Percentiles rank a stretch among this genome's conserved stretches.
phyloP scores from a whole-genome alignment of 352 stramenopile species.

The Globisporangium solare region DNA sequence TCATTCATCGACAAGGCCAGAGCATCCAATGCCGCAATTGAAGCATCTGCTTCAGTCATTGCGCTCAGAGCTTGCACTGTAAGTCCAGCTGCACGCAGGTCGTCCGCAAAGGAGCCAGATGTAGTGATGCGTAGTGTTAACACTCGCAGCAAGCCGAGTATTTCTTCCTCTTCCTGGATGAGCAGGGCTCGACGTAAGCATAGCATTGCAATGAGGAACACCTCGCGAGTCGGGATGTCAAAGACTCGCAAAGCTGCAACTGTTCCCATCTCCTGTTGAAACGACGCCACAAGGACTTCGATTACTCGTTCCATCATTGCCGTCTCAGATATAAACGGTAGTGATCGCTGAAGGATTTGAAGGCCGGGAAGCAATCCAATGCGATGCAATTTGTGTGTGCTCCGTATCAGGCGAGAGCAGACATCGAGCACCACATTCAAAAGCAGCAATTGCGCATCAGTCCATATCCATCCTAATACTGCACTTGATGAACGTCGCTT shows the following conservation, averaged over 20 bases:
- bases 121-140: slow-evolving; percentile 68
- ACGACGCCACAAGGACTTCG: slow-evolving; percentile 55
- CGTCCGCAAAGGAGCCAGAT: slow-evolving; percentile 67
- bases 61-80: slow-evolving; percentile 51
- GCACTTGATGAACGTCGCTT: slow-evolving; percentile 8
- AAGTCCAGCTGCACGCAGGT: slow-evolving; percentile 41
- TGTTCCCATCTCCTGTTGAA: slow-evolving; percentile 73
- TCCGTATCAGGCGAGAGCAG: slow-evolving; percentile 62
- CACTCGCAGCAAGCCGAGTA: slow-evolving; percentile 37
- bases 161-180: slow-evolving; percentile 34
- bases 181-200: slow-evolving; percentile 62
- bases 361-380: slow-evolving; percentile 62
- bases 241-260: slow-evolving; percentile 63
- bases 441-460: slow-evolving; percentile 60
- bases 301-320: slow-evolving; percentile 55
- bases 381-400: slow-evolving; percentile 74
- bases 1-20: slow-evolving; percentile 64
- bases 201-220: slow-evolving; percentile 72
- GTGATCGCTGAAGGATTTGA: slow-evolving; percentile 52
- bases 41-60: slow-evolving; percentile 50
- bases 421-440: slow-evolving; percentile 73
- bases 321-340: slow-evolving; percentile 35
- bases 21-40: slow-evolving; percentile 50
- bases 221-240: slow-evolving; percentile 63
- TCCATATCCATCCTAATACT: slow-evolving; percentile 28